Evolutionary conservation across 202 grass and related monocot species (phyloP).

Genomic region (Carex sylvatica): DNA sequence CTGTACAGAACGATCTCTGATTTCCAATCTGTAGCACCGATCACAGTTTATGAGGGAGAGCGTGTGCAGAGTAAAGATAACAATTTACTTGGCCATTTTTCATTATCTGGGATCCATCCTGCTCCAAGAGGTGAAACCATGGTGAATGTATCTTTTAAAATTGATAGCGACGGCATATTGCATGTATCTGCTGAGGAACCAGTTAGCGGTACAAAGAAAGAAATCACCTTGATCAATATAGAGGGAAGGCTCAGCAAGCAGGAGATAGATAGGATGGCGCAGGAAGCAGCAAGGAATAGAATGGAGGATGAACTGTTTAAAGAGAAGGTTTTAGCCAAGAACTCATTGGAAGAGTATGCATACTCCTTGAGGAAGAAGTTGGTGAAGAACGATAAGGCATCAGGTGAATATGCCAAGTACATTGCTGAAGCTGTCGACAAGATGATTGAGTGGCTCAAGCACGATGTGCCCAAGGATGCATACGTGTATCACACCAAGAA

Average conservation of each 20-base stretch:
- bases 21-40: neutral
- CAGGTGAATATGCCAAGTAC: neutral
- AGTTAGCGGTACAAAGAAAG: neutral
- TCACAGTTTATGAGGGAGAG: slow-evolving; percentile 18
- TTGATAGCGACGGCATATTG: neutral
- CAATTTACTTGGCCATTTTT: slow-evolving; percentile 4
- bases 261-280: neutral
- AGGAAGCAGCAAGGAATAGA: neutral
- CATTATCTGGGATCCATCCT: neutral
- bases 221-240: neutral
- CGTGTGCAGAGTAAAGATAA: neutral
- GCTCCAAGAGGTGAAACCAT: neutral
- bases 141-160: neutral
- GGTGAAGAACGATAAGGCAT: neutral
- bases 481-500: neutral
- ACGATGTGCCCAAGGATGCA: neutral
- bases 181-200: neutral
- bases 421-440: neutral
- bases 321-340: neutral
- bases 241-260: neutral
- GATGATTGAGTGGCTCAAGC: neutral
- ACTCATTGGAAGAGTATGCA: neutral
- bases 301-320: neutral
- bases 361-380: slow-evolving; percentile 3
- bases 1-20: neutral